Conservation (phyloP, 306 rosid species). For the Luffa acutangula region DNA sequence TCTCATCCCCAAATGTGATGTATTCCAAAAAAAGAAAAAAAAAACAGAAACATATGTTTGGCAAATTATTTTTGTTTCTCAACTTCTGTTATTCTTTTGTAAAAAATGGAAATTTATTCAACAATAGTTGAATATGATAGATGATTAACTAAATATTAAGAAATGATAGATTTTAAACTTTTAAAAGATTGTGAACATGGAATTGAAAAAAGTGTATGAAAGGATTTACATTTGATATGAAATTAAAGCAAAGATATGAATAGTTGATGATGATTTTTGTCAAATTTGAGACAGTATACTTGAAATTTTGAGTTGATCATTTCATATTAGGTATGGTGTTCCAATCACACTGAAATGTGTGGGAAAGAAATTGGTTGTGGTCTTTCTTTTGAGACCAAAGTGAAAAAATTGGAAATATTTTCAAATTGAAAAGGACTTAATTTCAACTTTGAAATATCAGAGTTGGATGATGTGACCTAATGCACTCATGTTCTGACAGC, state of each 20-base stretch:
- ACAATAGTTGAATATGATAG: no score
- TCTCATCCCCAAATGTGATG: no score
- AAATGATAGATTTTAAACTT: no score
- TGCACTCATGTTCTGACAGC: neutral
- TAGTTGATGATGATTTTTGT: neutral
- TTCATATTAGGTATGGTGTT: neutral
- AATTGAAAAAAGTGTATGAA: no score
- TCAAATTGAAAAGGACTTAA: neutral
- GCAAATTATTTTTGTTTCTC: no score
- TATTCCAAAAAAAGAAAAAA: no score
- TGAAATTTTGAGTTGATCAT: neutral
- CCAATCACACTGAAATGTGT: neutral
- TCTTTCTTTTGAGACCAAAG: neutral
- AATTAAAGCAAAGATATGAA: neutral
- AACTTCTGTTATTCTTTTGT: no score
- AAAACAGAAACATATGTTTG: no score
- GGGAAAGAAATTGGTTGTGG: neutral
- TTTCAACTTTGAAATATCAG: neutral
- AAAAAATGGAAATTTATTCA: no score
- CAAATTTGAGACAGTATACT: neutral
- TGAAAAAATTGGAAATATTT: neutral
- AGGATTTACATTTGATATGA: no score
- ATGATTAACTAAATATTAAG: no score
- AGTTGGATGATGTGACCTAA: slow-evolving; percentile 2
- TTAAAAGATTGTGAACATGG: no score